Percentiles rank a stretch among this genome's conserved stretches.
Conservation (phyloP, 306 rosid species). For the Carpinus fangiana region DNA sequence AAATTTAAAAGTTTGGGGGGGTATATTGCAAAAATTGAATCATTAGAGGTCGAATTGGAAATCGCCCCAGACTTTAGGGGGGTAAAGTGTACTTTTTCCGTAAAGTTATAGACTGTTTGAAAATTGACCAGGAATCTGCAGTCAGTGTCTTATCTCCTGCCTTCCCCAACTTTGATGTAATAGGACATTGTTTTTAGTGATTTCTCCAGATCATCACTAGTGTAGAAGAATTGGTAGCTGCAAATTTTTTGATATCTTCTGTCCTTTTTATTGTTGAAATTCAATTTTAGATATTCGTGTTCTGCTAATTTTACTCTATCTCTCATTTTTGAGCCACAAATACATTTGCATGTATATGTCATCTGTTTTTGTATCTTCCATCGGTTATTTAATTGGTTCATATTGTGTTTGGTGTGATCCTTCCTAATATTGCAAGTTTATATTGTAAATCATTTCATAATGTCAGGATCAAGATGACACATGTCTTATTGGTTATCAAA, state of each 20-base stretch:
- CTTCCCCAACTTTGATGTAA: background rate
- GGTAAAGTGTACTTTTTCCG: no score
- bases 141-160: background rate
- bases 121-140: background rate
- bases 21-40: no score
- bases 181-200: background rate
- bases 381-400: no score
- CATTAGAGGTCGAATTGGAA: no score
- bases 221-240: background rate
- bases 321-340: no score
- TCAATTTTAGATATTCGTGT: no score
- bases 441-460: slow-evolving; percentile 4
- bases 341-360: no score
- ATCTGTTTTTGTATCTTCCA: no score
- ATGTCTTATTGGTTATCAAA: slow-evolving; percentile 98
- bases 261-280: no score
- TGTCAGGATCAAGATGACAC: slow-evolving; percentile 89
- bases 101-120: background rate
- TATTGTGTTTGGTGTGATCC: slow-evolving; percentile 6
- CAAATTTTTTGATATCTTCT: background rate
- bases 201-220: background rate
- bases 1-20: no score
- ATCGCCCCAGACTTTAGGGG: no score
- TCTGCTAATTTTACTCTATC: no score
- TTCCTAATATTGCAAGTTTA: background rate